These are phyloP conservation scores for Penicillium diatomitis DNA, from an alignment of 495 filamentous ascomycete species.

Conservation along the genomic window DNA sequence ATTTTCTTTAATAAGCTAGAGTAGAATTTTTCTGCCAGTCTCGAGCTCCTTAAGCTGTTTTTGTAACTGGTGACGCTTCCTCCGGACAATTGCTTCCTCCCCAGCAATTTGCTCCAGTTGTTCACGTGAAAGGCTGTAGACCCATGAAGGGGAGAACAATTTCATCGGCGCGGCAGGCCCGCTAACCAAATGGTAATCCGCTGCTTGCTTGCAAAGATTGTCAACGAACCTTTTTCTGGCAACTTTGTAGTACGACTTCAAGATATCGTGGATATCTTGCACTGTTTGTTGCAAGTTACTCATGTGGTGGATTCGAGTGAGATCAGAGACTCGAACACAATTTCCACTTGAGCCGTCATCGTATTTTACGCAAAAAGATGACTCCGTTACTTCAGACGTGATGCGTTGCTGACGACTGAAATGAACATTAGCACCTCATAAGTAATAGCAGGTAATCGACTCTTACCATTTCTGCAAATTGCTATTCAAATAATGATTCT, in stretches of 20 bases:
- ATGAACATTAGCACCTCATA: too few relatives aligned
- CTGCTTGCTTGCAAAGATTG: constrained; percentile 38
- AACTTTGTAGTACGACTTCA: constrained; percentile 54
- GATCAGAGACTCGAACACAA: too few relatives aligned
- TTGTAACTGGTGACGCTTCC: constrained; percentile 24
- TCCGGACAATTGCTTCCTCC: constrained; percentile 24
- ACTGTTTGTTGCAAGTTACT: too few relatives aligned
- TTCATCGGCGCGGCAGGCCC: constrained; percentile 25
- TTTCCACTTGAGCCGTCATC: too few relatives aligned
- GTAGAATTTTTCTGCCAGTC: constrained; percentile 1
- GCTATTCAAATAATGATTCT: not conserved
- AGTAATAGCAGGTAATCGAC: too few relatives aligned
- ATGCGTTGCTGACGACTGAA: too few relatives aligned
- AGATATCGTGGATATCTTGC: constrained; percentile 47
- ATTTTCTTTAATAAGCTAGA: too few relatives aligned
- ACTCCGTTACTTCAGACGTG: too few relatives aligned
- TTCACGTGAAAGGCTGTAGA: constrained; percentile 23
- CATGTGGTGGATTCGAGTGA: too few relatives aligned
- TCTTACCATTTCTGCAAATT: too few relatives aligned
- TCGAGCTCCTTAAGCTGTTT: constrained; percentile 32
- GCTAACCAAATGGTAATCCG: constrained; percentile 24
- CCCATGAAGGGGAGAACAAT: constrained; percentile 27
- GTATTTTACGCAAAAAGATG: too few relatives aligned
- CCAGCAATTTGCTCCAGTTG: constrained; percentile 39
- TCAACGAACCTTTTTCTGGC: constrained; percentile 49